Evolutionary conservation across 768 basidiomycete species (phyloP).

Genomic region (Paxillus ammoniavirescens): DNA sequence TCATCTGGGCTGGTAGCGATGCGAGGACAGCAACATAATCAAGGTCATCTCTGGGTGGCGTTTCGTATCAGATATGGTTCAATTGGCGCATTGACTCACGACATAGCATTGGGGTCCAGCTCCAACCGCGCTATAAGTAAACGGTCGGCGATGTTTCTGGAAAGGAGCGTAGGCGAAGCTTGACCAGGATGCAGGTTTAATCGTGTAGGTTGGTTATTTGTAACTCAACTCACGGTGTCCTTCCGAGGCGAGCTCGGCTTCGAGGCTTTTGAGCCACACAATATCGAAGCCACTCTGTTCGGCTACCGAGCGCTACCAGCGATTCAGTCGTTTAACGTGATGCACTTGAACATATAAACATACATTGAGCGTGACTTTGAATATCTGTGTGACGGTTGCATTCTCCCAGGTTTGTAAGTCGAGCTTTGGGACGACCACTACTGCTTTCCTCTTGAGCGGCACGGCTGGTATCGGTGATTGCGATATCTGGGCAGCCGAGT

Average conservation of each 20-base stretch:
- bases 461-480: slow-evolving; percentile 33
- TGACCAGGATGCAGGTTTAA: slow-evolving; percentile 6
- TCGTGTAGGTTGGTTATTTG: background rate
- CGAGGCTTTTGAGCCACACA: slow-evolving; percentile 82
- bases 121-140: slow-evolving; percentile 84
- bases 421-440: slow-evolving; percentile 38
- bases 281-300: slow-evolving; percentile 61
- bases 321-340: slow-evolving; percentile 9
- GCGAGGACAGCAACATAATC: slow-evolving; percentile 73
- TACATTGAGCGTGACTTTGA: slow-evolving; percentile 82
- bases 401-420: slow-evolving; percentile 71
- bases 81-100: slow-evolving; percentile 43
- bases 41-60: slow-evolving; percentile 57
- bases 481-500: slow-evolving; percentile 28
- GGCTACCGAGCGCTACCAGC: slow-evolving; percentile 51
- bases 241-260: slow-evolving; percentile 65
- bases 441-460: slow-evolving; percentile 50
- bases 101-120: slow-evolving; percentile 68
- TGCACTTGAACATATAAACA: slow-evolving; percentile 22
- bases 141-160: slow-evolving; percentile 66
- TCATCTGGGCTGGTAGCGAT: slow-evolving; percentile 73
- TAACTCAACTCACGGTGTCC: slow-evolving; percentile 36
- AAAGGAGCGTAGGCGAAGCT: slow-evolving; percentile 44
- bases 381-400: slow-evolving; percentile 60
- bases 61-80: background rate